Base-by-base conservation (phyloP, 139 green algal genomes). In the Chlamydomonas sphaeroides region DNA sequence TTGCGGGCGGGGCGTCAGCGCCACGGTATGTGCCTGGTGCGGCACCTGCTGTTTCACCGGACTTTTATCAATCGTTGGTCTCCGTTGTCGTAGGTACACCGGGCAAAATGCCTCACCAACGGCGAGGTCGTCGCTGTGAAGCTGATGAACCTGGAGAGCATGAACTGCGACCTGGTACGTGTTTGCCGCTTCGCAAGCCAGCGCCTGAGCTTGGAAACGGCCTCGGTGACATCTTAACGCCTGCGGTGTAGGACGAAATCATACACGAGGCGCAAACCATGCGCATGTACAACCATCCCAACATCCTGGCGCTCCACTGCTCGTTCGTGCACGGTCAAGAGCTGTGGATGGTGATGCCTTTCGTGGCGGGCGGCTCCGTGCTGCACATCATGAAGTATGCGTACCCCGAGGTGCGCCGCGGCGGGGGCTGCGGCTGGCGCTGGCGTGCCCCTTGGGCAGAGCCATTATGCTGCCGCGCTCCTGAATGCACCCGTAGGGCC, bases 301-400 rank as follows among this genome's bases (percentile, higher is more conserved):
- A 99, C 86, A 88, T 99, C n/a, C 95, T 99, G 75, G 91, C 92
- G 1, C 88, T 98, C 38, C 90, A 98, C 88, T 95, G 90, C 83
- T 98, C 94, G 18, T 99, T 99, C 74, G 94, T 98, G 18, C 78
- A 91, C 69, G 90, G 92, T 49, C 86, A 97, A 57, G 91, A 97
- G 82, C 88, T 99, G 65, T 99, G 95, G 95, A 97, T 99, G 92
- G 93, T 99, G 33, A 96, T 95, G 91, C 95, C 95, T 0, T 98
- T 95, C 66, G 89, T 97, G 18, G 59, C 88, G 15, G 95, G 93
- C 28, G 95, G 95, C 23, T 95, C 91, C 0, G 84, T 96, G 41
- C 90, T 95, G 36, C 93, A 97, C 84, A 97, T 98, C 45, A 96
- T 98, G 92, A 98, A 98, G 88, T 99, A 95, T 66, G 84, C 78